These are phyloP conservation scores for Stemphylium vesicarium DNA, from an alignment of 2,329 filamentous ascomycete genomes.

Conservation along the genomic window DNA sequence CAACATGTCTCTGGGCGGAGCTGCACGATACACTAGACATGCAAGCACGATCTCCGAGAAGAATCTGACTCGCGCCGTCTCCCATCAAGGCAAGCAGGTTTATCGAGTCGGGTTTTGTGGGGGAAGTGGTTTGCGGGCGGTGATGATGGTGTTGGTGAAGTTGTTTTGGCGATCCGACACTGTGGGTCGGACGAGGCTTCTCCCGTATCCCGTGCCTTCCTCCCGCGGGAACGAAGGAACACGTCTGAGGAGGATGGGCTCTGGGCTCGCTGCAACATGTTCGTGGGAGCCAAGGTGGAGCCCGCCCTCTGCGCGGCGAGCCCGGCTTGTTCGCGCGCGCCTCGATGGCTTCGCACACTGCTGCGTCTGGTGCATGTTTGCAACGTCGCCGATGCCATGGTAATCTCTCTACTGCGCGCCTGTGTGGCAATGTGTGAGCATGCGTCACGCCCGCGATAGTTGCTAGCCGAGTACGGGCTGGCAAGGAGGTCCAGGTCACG, in stretches of 20 bases:
- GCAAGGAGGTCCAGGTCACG: neutral
- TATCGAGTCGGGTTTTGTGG: constrained; percentile 3
- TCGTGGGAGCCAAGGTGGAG: no score
- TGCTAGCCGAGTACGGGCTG: constrained; percentile 6
- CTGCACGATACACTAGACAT: constrained; percentile 6
- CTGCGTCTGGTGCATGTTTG: no score
- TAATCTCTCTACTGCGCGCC: no score
- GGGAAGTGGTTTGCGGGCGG: neutral
- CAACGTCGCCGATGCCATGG: neutral
- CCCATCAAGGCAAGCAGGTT: neutral
- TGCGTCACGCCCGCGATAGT: constrained; percentile 13
- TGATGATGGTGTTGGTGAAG: neutral
- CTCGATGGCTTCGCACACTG: neutral
- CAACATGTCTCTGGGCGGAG: neutral
- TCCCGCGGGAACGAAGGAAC: constrained; percentile 10
- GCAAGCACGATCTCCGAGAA: constrained; percentile 7
- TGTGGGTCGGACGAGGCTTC: constrained; percentile 19
- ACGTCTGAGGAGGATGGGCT: neutral
- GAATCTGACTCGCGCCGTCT: neutral
- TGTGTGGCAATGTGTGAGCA: neutral
- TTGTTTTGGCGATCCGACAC: constrained; percentile 10
- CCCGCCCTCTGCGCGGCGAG: neutral
- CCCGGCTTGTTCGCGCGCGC: neutral
- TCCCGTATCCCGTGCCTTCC: constrained; percentile 16
- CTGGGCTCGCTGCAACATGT: no score